These are phyloP conservation scores for Penicillium sp. DNA, from an alignment of 2,329 filamentous ascomycete genomes.

Conservation along the genomic window DNA sequence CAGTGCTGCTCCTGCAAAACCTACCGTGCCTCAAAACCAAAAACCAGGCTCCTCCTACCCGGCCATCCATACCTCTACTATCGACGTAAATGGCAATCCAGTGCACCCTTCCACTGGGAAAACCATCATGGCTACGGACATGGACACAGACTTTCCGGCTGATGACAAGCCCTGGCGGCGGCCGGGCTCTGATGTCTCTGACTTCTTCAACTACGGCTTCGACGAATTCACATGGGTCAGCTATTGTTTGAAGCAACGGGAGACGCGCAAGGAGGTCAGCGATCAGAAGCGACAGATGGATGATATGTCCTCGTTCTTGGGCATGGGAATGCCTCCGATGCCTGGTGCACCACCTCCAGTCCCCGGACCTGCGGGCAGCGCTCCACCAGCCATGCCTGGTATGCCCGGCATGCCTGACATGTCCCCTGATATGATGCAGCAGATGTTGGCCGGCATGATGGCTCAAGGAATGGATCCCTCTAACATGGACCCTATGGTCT, in stretches of 20 bases:
- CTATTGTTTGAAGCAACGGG: constrained; percentile 86
- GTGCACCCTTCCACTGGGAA: constrained; percentile 72
- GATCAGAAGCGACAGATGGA: constrained; percentile 73
- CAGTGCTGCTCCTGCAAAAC: constrained; percentile 30
- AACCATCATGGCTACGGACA: constrained; percentile 77
- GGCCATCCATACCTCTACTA: constrained; percentile 70
- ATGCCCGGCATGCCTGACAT: constrained; percentile 52
- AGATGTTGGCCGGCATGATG: constrained; percentile 58
- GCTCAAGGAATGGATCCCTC: constrained; percentile 54
- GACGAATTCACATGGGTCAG: constrained; percentile 98
- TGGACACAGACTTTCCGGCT: constrained; percentile 69
- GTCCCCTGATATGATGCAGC: constrained; percentile 58
- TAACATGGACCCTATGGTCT: constrained; percentile 54
- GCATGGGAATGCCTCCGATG: constrained; percentile 50
- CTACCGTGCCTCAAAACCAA: constrained; percentile 48
- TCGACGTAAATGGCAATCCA: constrained; percentile 83
- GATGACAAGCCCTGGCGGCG: constrained; percentile 94
- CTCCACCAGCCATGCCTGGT: constrained; percentile 35
- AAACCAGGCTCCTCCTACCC: constrained; percentile 64
- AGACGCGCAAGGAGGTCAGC: constrained; percentile 72
- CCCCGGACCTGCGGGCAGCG: constrained; percentile 29
- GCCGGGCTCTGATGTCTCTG: constrained; percentile 88
- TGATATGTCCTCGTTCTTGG: constrained; percentile 62
- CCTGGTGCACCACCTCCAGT: constrained; percentile 30
- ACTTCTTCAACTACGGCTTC: constrained; percentile 99